Evolutionary conservation across 805 yeast genomes (phyloP), one percentile per base, ranked within the genome.

Genomic region (Schwanniomyces polymorphus): DNA sequence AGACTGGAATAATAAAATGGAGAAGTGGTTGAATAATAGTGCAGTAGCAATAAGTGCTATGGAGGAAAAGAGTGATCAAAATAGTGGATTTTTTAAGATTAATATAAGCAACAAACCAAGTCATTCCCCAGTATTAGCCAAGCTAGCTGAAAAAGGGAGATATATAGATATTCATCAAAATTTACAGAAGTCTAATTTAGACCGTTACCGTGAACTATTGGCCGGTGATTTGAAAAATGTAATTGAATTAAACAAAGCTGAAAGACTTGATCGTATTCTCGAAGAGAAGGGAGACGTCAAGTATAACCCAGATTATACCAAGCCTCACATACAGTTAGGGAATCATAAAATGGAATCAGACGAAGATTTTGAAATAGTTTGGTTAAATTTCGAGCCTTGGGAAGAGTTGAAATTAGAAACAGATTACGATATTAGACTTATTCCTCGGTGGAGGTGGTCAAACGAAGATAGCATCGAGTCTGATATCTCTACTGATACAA

Each of bases 301-400:
- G 18, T 43, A 56, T 29, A 64, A 67, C 46, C 63, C 61, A 7
- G 60, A 63, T 23, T 70, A 63, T 45, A 33, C 52, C 27, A 73
- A 71, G 48, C 73, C 76, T 10, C 64, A 55, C 44, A 67, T 74
- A 34, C 67, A 61, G 42, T 53, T 74, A 35, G 77, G 76, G 12
- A 61, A 57, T 42, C 67, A 69, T 48, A 51, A 51, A 27, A 52
- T 74, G 42, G 74, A 72, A 8, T 48, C 64, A 7, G 77, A 72
- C 41, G 75, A 68, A n/a, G 74, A 71, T 23, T 68, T 74, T 39
- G 75, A 73, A n/a, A 54, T 59, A 59, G 72, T 68, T 25, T 74
- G 78, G 78, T 51, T 60, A 14, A 66, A 67, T 47, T 71, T 73
- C 45, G 78, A 74, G 44, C 78, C 78, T 1, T 74, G 78, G 78